These are phyloP conservation scores for Raffaelea ambrosiae DNA, from an alignment of 2,329 filamentous ascomycete species.

Conservation along the genomic window DNA sequence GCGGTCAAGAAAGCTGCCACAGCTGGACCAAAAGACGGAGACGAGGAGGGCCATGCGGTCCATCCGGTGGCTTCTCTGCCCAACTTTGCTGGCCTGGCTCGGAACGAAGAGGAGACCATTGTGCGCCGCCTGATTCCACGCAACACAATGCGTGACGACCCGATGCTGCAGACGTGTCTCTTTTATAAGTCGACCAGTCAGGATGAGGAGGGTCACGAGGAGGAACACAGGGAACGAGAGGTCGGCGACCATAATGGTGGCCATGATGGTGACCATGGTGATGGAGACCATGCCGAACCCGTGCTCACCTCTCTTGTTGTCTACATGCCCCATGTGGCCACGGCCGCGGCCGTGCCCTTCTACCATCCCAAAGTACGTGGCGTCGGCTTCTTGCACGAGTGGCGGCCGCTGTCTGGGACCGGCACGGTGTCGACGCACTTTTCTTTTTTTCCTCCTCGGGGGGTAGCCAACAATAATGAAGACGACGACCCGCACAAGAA, in stretches of 20 bases:
- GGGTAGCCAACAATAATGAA: not conserved
- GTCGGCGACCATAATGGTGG: slow-evolving; percentile 5
- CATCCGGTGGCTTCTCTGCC: not conserved
- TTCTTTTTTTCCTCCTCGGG: slow-evolving; percentile 32
- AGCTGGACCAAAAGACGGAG: not conserved
- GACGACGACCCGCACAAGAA: slow-evolving; percentile 24
- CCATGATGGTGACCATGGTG: slow-evolving; percentile 15
- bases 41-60: not conserved
- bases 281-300: not conserved
- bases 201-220: not conserved
- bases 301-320: slow-evolving; percentile 48
- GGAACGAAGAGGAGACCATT: slow-evolving; percentile 50
- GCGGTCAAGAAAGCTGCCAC: not conserved
- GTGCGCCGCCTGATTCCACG: slow-evolving; percentile 74
- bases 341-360: slow-evolving; percentile 61
- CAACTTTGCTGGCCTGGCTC: slow-evolving; percentile 13
- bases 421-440: slow-evolving; percentile 54
- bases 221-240: not conserved
- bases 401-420: slow-evolving; percentile 27
- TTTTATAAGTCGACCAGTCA: slow-evolving; percentile 52
- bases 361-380: slow-evolving; percentile 75
- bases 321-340: slow-evolving; percentile 66
- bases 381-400: slow-evolving; percentile 69
- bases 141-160: slow-evolving; percentile 66
- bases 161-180: slow-evolving; percentile 75